Percentiles rank a stretch among this genome's conserved stretches.
phyloP scores from a whole-genome alignment of 2,329 filamentous ascomycete genomes.

The Paecilomyces dactylethromorphus region DNA sequence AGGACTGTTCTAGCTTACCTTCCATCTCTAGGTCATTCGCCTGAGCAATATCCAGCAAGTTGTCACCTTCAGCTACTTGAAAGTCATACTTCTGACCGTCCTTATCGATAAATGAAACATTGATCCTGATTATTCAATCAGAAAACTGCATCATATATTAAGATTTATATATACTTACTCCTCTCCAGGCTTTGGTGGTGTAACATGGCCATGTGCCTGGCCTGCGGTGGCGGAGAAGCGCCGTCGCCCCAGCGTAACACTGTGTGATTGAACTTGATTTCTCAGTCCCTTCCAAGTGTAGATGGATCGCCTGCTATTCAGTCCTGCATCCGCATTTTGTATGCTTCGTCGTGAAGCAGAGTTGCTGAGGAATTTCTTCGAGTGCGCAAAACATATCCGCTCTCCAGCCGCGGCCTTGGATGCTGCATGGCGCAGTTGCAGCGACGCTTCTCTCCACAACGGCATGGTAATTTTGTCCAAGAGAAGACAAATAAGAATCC shows the following conservation, averaged over 20 bases:
- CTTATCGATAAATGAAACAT: constrained; percentile 91
- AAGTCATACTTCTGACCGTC: constrained; percentile 70
- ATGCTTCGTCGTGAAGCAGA: constrained; percentile 14
- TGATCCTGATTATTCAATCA: constrained; percentile 51
- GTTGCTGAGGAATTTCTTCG: constrained; percentile 21
- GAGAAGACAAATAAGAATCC: background rate
- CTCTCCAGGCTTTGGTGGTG: constrained; percentile 80
- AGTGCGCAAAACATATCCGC: constrained; percentile 17
- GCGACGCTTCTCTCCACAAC: constrained; percentile 26
- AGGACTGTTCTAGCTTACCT: constrained; percentile 43
- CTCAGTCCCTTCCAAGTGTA: constrained; percentile 4
- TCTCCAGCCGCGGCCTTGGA: constrained; percentile 57
- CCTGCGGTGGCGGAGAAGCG: constrained; percentile 60
- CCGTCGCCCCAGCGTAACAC: constrained; percentile 29
- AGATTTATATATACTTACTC: constrained; percentile 55
- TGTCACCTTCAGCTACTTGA: constrained; percentile 78
- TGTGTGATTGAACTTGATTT: constrained; percentile 10
- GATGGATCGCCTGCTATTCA: constrained; percentile 7
- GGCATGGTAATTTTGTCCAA: constrained; percentile 16
- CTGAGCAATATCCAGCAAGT: constrained; percentile 90
- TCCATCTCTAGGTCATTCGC: constrained; percentile 97
- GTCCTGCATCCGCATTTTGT: constrained; percentile 8
- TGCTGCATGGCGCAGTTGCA: constrained; percentile 41
- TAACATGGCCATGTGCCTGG: constrained; percentile 68
- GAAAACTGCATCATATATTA: constrained; percentile 1